phyloP scores from a whole-genome alignment of 192 early-diverging fungal genomes.

The Coemansia reversa region DNA sequence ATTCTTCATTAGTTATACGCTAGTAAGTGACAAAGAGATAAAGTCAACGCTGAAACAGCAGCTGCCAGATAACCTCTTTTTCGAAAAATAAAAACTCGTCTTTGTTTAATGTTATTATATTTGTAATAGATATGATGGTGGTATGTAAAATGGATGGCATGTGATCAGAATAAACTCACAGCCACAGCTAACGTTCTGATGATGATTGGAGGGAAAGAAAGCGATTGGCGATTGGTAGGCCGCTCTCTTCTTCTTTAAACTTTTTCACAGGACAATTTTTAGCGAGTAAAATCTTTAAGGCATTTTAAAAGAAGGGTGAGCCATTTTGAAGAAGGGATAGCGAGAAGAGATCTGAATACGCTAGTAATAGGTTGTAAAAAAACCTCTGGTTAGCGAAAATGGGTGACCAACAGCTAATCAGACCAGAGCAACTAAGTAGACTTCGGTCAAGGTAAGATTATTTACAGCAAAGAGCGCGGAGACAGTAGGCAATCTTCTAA shows the following conservation, averaged over 20 bases:
- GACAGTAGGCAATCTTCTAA: conserved; percentile 6
- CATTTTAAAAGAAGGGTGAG: not conserved
- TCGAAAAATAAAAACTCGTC: too few species aligned
- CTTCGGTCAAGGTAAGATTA: conserved; percentile 5
- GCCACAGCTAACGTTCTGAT: not conserved
- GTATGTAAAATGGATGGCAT: not conserved
- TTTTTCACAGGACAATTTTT: not conserved
- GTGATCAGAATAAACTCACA: not conserved
- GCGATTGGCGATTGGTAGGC: not conserved
- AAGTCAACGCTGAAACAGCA: too few species aligned
- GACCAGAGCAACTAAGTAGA: not conserved
- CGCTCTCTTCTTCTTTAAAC: not conserved
- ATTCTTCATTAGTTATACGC: too few species aligned
- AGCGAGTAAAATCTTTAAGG: not conserved
- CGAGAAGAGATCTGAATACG: not conserved
- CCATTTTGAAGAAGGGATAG: not conserved
- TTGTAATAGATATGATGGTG: not conserved
- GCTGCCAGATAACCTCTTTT: too few species aligned
- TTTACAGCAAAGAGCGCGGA: not conserved
- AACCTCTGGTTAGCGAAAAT: not conserved
- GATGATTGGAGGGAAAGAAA: not conserved
- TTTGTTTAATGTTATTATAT: too few species aligned
- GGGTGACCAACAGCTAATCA: not conserved
- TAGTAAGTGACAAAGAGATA: too few species aligned
- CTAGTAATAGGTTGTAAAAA: not conserved